phyloP scores from a whole-genome alignment of 148 eudicot species.

The Dianthus caryophyllus region DNA sequence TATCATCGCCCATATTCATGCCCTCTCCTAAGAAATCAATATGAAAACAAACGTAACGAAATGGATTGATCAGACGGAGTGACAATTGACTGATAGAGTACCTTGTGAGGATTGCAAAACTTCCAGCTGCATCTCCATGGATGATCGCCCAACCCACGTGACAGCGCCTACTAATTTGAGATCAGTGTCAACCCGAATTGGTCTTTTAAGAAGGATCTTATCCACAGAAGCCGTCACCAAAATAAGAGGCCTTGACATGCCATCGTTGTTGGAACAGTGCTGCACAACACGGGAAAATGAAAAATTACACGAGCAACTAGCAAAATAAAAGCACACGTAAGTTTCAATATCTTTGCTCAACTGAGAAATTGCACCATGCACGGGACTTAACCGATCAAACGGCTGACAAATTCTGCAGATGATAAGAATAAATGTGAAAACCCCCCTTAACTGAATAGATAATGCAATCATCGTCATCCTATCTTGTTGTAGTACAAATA shows the following conservation, averaged over 20 bases:
- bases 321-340: not conserved
- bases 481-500: not conserved
- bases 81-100: slow-evolving; percentile 20
- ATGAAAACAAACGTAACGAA: too few relatives aligned
- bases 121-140: slow-evolving; percentile 90
- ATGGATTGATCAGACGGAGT: not conserved
- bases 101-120: slow-evolving; percentile 64
- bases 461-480: not conserved
- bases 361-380: not conserved
- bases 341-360: not conserved
- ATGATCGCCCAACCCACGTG: slow-evolving; percentile 95
- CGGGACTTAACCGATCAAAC: not conserved
- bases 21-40: too few relatives aligned
- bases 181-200: slow-evolving; percentile 66
- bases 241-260: slow-evolving; percentile 50
- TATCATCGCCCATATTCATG: too few relatives aligned
- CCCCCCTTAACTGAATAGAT: not conserved
- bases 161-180: slow-evolving; percentile 69
- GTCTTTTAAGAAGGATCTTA: slow-evolving; percentile 76
- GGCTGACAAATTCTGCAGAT: not conserved
- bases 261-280: slow-evolving; percentile 61
- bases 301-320: not conserved
- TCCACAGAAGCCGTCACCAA: slow-evolving; percentile 95
- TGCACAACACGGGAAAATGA: slow-evolving; percentile 27
- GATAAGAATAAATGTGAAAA: slow-evolving; percentile 2